Evolutionary conservation across 805 yeast species (phyloP).

Genomic region (Schwanniomyces polymorphus): DNA sequence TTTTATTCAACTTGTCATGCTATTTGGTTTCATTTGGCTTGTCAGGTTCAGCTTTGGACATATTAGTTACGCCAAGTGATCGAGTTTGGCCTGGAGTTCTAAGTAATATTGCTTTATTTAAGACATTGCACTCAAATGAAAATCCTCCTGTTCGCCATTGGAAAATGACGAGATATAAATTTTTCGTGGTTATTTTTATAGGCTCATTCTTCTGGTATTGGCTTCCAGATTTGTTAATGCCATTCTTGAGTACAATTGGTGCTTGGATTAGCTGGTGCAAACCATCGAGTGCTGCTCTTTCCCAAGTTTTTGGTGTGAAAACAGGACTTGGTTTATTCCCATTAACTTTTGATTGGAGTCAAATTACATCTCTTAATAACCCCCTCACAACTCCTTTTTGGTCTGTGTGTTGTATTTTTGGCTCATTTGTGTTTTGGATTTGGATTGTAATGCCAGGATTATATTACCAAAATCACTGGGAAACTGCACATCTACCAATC

Average conservation of each 20-base stretch:
- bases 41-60: conserved; percentile 53
- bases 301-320: conserved; percentile 63
- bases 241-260: conserved; percentile 7
- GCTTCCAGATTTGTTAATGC: conserved; percentile 9
- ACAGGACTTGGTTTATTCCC: conserved; percentile 69
- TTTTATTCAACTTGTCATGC: conserved; percentile 7
- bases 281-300: conserved; percentile 57
- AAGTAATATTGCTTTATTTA: conserved; percentile 55
- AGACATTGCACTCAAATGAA: conserved; percentile 6
- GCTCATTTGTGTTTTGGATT: conserved; percentile 17
- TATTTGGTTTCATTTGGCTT: conserved; percentile 6
- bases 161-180: conserved; percentile 10
- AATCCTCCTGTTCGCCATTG: conserved; percentile 4
- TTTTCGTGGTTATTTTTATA: conserved; percentile 13
- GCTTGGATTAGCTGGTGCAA: conserved; percentile 47
- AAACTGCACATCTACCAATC: conserved; percentile 21
- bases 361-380: conserved; percentile 52
- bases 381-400: conserved; percentile 67
- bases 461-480: conserved; percentile 23
- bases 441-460: conserved; percentile 18
- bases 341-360: conserved; percentile 60
- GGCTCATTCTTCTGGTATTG: conserved; percentile 19
- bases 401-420: conserved; percentile 47
- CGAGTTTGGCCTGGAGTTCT: conserved; percentile 72
- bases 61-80: conserved; percentile 65